These are phyloP conservation scores for Saxophila tyrrhenica DNA, from an alignment of 495 filamentous ascomycete species.

Conservation along the genomic window DNA sequence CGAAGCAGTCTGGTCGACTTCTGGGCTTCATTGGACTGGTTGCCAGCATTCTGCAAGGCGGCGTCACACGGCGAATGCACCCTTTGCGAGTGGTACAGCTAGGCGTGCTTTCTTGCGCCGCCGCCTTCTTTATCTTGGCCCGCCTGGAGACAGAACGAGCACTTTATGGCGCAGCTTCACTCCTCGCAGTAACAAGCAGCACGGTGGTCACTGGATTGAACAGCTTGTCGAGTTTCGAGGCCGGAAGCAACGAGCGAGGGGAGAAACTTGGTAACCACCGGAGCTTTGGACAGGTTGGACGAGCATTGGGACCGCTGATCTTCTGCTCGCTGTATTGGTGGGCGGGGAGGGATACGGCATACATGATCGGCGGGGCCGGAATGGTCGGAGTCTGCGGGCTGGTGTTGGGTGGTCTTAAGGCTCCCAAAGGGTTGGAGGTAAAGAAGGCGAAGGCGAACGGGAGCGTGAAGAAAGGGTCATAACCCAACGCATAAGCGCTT, in stretches of 20 bases:
- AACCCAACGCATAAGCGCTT: not conserved
- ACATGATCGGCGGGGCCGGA: constrained; percentile 63
- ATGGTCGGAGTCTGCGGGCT: constrained; percentile 61
- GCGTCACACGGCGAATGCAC: constrained; percentile 66
- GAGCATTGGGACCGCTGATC: constrained; percentile 72
- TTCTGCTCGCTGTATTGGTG: constrained; percentile 99
- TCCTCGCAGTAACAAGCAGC: constrained; percentile 78
- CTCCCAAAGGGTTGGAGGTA: constrained; percentile 17
- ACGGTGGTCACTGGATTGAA: constrained; percentile 93
- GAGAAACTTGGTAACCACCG: constrained; percentile 74
- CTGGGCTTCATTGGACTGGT: constrained; percentile 87
- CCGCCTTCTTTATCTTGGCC: constrained; percentile 73
- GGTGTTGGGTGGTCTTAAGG: constrained; percentile 56
- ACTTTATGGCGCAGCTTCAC: constrained; percentile 68
- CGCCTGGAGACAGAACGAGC: constrained; percentile 48
- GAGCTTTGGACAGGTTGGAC: constrained; percentile 76
- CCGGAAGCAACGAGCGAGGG: constrained; percentile 66
- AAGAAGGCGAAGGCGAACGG: not conserved
- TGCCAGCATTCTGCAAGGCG: constrained; percentile 81
- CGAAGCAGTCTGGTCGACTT: constrained; percentile 69
- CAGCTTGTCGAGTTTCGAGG: constrained; percentile 81
- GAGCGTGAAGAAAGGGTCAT: not conserved
- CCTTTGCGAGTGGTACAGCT: constrained; percentile 67
- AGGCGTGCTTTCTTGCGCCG: constrained; percentile 64
- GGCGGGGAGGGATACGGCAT: constrained; percentile 81